phyloP scores from a whole-genome alignment of 805 yeast species.

The Wickerhamiella nectarea region DNA sequence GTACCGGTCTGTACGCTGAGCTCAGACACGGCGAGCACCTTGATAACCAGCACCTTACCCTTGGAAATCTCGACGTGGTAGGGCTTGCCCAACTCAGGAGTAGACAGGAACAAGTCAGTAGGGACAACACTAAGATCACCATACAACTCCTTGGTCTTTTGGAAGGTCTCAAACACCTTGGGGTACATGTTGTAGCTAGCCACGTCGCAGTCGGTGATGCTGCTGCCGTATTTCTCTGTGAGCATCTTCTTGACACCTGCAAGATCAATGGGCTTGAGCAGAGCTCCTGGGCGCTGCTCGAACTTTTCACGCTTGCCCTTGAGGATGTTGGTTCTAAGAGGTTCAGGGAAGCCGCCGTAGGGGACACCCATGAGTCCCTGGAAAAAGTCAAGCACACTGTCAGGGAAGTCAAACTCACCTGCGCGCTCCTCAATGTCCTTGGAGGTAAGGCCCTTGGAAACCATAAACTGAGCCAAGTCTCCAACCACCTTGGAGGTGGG shows the following conservation, averaged over 20 bases:
- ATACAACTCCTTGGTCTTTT: slow-evolving; percentile 55
- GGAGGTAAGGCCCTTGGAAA: slow-evolving; percentile 72
- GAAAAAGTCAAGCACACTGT: slow-evolving; percentile 93
- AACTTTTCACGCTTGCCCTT: slow-evolving; percentile 87
- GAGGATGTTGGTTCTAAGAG: slow-evolving; percentile 81
- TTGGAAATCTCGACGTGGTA: slow-evolving; percentile 78
- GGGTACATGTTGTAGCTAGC: slow-evolving; percentile 98
- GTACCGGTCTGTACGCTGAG: slow-evolving; percentile 71
- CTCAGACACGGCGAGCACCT: slow-evolving; percentile 86
- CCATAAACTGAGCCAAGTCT: slow-evolving; percentile 99
- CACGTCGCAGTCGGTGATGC: slow-evolving; percentile 68
- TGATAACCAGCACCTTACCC: slow-evolving; percentile 87
- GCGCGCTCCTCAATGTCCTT: slow-evolving; percentile 86
- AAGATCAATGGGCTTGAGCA: slow-evolving; percentile 73
- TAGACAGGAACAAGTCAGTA: slow-evolving; percentile 77
- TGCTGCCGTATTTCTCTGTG: slow-evolving; percentile 51
- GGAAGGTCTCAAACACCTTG: slow-evolving; percentile 84
- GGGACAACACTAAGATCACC: slow-evolving; percentile 94
- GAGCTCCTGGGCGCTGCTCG: slow-evolving; percentile 82
- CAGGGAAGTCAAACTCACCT: slow-evolving; percentile 90
- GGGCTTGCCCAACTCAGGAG: slow-evolving; percentile 80
- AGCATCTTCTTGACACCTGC: slow-evolving; percentile 59
- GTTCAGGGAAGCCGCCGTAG: slow-evolving; percentile 99
- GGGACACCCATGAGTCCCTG: slow-evolving; percentile 99
- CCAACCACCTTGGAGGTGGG: slow-evolving; percentile 99